Evolutionary conservation across 1,284 basidiomycete species (phyloP).

Genomic region (Cystobasidium pallidum): DNA sequence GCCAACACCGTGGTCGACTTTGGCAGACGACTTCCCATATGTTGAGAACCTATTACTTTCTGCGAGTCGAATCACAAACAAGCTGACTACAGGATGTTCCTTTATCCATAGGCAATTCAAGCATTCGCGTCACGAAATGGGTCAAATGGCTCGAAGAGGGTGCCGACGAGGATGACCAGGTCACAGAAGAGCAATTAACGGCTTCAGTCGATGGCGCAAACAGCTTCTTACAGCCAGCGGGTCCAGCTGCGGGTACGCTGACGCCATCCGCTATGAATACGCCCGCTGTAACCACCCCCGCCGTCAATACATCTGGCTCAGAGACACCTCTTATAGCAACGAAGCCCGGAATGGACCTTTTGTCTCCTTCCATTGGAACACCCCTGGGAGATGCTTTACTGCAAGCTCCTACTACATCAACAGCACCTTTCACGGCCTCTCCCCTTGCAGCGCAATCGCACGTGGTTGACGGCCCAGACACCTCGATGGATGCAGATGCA

Average conservation of each 20-base stretch:
- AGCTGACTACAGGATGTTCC: too few relatives aligned
- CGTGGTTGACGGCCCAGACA: not conserved
- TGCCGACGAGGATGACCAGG: conserved; percentile 33
- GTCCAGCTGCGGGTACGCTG: conserved; percentile 1
- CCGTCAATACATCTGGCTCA: conserved; percentile 21
- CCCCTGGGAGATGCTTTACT: not conserved
- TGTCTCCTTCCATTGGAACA: not conserved
- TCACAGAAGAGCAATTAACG: conserved; percentile 41
- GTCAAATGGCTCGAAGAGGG: conserved; percentile 38
- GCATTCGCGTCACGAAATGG: conserved; percentile 43
- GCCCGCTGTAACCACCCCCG: conserved; percentile 12
- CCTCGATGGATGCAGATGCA: not conserved
- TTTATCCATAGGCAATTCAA: conserved; percentile 35
- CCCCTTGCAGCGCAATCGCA: not conserved
- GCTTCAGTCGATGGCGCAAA: conserved; percentile 37
- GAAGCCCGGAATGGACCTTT: conserved; percentile 2
- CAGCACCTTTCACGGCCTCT: not conserved
- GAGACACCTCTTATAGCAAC: conserved; percentile 14
- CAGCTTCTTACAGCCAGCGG: conserved; percentile 31
- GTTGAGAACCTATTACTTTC: too few relatives aligned
- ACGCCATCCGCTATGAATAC: conserved; percentile 7
- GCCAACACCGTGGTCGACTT: not conserved
- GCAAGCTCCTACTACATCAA: not conserved
- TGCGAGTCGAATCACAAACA: too few relatives aligned
- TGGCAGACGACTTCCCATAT: not conserved